These are phyloP conservation scores for Extremus antarcticus DNA, from an alignment of 495 filamentous ascomycete species.

Conservation along the genomic window DNA sequence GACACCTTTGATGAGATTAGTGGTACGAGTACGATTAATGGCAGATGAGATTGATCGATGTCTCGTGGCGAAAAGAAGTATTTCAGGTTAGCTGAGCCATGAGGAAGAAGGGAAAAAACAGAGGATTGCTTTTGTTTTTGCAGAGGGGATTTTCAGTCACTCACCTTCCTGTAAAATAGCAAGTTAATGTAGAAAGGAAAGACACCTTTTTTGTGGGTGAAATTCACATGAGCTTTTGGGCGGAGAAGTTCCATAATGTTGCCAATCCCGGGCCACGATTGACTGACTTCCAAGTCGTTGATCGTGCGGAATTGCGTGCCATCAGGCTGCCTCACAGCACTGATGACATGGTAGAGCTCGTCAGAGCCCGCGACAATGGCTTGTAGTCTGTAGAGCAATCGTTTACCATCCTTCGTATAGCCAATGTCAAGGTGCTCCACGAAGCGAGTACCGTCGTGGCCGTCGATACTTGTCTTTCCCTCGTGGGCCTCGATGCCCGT, in stretches of 20 bases:
- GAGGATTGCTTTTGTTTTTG: too few relatives aligned
- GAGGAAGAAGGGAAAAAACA: too few relatives aligned
- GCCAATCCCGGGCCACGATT: neutral
- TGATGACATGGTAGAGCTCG: constrained; percentile 1
- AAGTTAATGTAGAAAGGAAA: neutral
- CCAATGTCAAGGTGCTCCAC: constrained; percentile 1
- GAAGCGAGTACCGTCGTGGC: neutral
- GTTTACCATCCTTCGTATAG: neutral
- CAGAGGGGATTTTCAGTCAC: too few relatives aligned
- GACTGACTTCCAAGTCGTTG: neutral
- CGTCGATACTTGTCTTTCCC: too few relatives aligned
- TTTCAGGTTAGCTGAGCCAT: too few relatives aligned
- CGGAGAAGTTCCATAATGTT: neutral
- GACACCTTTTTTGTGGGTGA: neutral
- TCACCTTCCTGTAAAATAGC: neutral
- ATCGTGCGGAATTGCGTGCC: neutral
- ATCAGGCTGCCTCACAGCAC: neutral
- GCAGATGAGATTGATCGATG: too few relatives aligned
- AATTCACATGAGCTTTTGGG: neutral
- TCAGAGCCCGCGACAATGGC: neutral
- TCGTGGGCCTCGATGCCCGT: neutral
- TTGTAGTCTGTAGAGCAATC: neutral
- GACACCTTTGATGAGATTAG: too few relatives aligned
- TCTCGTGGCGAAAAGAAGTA: too few relatives aligned
- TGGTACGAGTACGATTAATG: too few relatives aligned